phyloP scores from a whole-genome alignment of 768 basidiomycete genomes.

The Lactarius hengduanensis region DNA sequence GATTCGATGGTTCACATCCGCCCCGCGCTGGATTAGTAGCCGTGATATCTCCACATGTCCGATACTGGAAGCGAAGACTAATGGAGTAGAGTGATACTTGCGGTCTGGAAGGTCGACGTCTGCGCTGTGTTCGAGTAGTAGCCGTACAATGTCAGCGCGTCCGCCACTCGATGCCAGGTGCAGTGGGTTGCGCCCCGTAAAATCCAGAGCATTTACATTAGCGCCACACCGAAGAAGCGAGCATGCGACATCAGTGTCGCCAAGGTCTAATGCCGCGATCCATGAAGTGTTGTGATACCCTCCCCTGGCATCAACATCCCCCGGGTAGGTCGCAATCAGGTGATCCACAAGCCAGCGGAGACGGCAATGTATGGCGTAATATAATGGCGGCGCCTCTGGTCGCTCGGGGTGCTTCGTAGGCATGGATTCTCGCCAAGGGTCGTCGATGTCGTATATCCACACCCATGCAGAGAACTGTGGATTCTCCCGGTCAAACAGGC shows the following conservation, averaged over 20 bases:
- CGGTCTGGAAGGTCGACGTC: neutral
- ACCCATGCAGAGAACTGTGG: neutral
- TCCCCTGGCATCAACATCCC: neutral
- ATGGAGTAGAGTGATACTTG: accelerated
- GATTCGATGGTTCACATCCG: too few species aligned
- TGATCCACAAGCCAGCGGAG: neutral
- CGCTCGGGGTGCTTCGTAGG: neutral
- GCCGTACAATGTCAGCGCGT: neutral
- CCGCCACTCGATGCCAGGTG: neutral
- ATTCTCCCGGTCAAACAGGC: neutral
- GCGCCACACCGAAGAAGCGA: neutral
- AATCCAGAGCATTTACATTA: neutral
- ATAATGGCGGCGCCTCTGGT: neutral
- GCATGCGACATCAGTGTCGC: neutral
- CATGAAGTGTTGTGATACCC: neutral
- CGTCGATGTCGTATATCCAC: conserved; percentile 8
- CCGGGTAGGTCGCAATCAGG: neutral
- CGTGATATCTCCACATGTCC: too few species aligned
- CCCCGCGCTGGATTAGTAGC: too few species aligned
- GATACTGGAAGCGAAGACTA: accelerated
- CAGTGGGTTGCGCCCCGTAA: neutral
- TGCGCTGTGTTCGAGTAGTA: conserved; percentile 5
- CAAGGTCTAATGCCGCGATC: neutral
- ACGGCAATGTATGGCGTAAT: neutral
- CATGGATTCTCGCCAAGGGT: neutral